phyloP scores from a whole-genome alignment of 2,329 filamentous ascomycete genomes.

The Aureobasidium sp. region DNA sequence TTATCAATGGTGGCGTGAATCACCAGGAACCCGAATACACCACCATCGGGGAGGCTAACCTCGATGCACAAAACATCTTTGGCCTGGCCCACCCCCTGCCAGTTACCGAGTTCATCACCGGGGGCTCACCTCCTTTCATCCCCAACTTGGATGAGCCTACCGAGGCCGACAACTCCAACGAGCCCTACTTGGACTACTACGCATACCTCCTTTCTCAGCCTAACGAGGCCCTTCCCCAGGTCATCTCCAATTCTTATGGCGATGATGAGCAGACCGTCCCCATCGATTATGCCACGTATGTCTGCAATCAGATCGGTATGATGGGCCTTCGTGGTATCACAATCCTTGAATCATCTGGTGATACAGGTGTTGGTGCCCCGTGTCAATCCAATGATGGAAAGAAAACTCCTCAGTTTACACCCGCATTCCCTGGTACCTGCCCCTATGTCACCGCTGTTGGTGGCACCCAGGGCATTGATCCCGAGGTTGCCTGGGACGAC shows the following conservation, averaged over 20 bases:
- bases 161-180: slow-evolving; percentile 37
- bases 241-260: slow-evolving; percentile 56
- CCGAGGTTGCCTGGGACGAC: slow-evolving; percentile 42
- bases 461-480: slow-evolving; percentile 30
- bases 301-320: slow-evolving; percentile 56
- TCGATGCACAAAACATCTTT: slow-evolving; percentile 49
- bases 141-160: slow-evolving; percentile 10
- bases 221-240: slow-evolving; percentile 47
- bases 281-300: slow-evolving; percentile 46
- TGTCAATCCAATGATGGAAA: slow-evolving; percentile 39
- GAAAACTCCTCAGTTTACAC: slow-evolving; percentile 36
- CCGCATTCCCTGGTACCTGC: slow-evolving; percentile 38
- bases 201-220: slow-evolving; percentile 48
- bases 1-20: slow-evolving; percentile 46
- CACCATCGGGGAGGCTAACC: slow-evolving; percentile 48
- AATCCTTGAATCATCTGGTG: slow-evolving; percentile 53
- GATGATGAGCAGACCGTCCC: slow-evolving; percentile 56
- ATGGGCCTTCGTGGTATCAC: slow-evolving; percentile 57
- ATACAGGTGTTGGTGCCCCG: slow-evolving; percentile 45
- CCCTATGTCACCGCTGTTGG: slow-evolving; percentile 39
- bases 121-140: slow-evolving; percentile 7
- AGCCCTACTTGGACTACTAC: slow-evolving; percentile 57
- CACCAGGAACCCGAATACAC: slow-evolving; percentile 30
- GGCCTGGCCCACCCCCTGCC: slow-evolving; percentile 17
- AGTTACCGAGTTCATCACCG: slow-evolving; percentile 10